Conservation (phyloP, 2,329 filamentous ascomycete genomes). For the Claviceps humidiphila region DNA sequence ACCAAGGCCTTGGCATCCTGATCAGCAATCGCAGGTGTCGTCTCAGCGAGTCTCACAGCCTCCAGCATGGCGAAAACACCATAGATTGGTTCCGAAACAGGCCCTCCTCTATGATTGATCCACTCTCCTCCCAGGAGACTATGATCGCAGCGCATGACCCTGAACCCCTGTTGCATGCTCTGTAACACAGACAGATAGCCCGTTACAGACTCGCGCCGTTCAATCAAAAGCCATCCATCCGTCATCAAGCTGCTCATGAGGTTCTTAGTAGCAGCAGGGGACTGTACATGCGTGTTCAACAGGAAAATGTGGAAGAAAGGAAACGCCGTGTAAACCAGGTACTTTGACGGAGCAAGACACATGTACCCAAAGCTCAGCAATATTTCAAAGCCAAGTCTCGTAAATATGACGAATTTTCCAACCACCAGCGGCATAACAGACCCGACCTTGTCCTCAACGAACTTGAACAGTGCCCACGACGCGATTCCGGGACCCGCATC, state of each 20-base stretch:
- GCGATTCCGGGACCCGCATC: conserved; percentile 53
- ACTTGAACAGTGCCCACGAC: conserved; percentile 52
- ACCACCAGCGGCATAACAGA: conserved; percentile 35
- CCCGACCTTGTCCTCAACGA: conserved; percentile 28
- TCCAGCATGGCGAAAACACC: conserved; percentile 94
- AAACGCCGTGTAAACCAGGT: conserved; percentile 54
- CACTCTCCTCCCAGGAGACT: conserved; percentile 89
- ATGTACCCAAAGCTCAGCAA: conserved; percentile 52
- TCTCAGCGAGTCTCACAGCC: conserved; percentile 68
- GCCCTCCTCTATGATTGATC: conserved; percentile 43
- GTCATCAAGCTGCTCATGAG: conserved; percentile 54
- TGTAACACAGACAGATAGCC: conserved; percentile 90
- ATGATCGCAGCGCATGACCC: conserved; percentile 84
- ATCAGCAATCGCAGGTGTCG: conserved; percentile 39
- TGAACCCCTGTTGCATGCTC: conserved; percentile 54
- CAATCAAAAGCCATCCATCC: conserved; percentile 62
- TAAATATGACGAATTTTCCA: conserved; percentile 50
- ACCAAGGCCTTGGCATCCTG: conserved; percentile 67
- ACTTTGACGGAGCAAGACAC: conserved; percentile 52
- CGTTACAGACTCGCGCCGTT: conserved; percentile 72
- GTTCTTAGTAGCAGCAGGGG: conserved; percentile 41
- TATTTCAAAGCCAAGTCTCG: conserved; percentile 59
- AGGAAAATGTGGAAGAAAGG: conserved; percentile 58
- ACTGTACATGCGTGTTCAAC: conserved; percentile 61
- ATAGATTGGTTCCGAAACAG: conserved; percentile 75